Evolutionary conservation across 2,329 filamentous ascomycete species (phyloP), one percentile per base, ranked within the genome.

Genomic region (Xylariaceae sp.): DNA sequence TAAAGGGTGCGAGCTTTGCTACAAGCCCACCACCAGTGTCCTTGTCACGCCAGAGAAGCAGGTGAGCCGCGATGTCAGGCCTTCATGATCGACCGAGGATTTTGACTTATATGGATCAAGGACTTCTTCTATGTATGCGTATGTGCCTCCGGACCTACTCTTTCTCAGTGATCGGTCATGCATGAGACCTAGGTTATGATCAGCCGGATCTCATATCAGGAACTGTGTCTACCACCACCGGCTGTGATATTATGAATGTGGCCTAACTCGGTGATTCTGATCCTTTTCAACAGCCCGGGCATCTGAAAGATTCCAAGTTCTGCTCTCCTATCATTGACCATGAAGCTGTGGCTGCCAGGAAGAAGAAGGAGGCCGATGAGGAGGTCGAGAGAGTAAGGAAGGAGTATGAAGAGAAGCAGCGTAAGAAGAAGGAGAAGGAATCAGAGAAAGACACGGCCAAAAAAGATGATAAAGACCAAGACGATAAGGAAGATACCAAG

Each of bases 101-200:
- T 19, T 38, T 31, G 22, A 19, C 43, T 42, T 28, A 53, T 49
- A 13, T 31, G n/a, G 22, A 19, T 39, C 29, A 48, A 74, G 74
- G 89, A 95, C 61, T 94, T 89, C 66, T 97, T 98, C 69, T 96
- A 94, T 61, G 79, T 94, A 34, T 98, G 93, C 55, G 22, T 26
- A 26, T 26, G 22, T 26, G 11, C 11, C 11, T 6, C 11, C 6
- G 22, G 11, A 6, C 22, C 22, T 11, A 11, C 11, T 26, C 6
- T 26, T 11, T 26, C 22, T 11, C 22, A 6, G 6, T 26, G 11
- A n/a, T n/a, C n/a, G n/a, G n/a, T n/a, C n/a, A n/a, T n/a, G n/a
- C n/a, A n/a, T n/a, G n/a, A n/a, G n/a, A n/a, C n/a, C n/a, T n/a
- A n/a, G n/a, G n/a, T n/a, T n/a, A n/a, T n/a, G n/a, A n/a, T n/a